Conservation (phyloP, 805 yeast species). For the Yamadazyma phyllophila region DNA sequence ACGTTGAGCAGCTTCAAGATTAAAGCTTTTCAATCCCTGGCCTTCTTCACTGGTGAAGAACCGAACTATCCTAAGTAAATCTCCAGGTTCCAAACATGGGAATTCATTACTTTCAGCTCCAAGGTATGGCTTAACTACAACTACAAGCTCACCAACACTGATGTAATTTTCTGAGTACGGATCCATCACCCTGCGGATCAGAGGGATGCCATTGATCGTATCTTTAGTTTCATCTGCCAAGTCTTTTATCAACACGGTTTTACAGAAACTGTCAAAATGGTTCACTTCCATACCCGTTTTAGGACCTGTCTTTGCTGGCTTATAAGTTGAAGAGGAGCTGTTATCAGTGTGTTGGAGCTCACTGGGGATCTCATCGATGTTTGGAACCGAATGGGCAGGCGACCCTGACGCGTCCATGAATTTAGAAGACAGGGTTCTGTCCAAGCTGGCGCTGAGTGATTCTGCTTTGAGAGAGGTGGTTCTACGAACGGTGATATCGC, state of each 20-base stretch:
- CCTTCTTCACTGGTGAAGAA: constrained; percentile 19
- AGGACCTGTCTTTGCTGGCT: neutral
- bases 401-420: neutral
- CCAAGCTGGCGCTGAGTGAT: neutral
- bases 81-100: constrained; percentile 26
- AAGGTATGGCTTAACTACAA: constrained; percentile 28
- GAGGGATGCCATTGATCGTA: constrained; percentile 1
- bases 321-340: constrained; percentile 16
- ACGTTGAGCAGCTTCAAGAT: neutral
- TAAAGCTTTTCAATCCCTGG: neutral
- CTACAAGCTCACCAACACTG: constrained; percentile 31
- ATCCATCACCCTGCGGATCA: constrained; percentile 24
- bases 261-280: constrained; percentile 24
- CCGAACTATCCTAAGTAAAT: constrained; percentile 26
- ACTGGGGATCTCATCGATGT: constrained; percentile 3
- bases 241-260: constrained; percentile 27
- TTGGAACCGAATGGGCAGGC: neutral
- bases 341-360: constrained; percentile 7
- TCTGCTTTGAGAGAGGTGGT: neutral
- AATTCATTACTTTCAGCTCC: constrained; percentile 17
- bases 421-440: neutral
- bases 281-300: constrained; percentile 2
- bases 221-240: constrained; percentile 14
- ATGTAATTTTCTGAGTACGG: constrained; percentile 26
- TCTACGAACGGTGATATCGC: constrained; percentile 3